A percentile compares a stretch with the other conserved stretches of the same genome.
These are phyloP conservation scores for Phascolomyces articulosus DNA, from an alignment of 371 early-diverging fungal species.

Conservation along the genomic window DNA sequence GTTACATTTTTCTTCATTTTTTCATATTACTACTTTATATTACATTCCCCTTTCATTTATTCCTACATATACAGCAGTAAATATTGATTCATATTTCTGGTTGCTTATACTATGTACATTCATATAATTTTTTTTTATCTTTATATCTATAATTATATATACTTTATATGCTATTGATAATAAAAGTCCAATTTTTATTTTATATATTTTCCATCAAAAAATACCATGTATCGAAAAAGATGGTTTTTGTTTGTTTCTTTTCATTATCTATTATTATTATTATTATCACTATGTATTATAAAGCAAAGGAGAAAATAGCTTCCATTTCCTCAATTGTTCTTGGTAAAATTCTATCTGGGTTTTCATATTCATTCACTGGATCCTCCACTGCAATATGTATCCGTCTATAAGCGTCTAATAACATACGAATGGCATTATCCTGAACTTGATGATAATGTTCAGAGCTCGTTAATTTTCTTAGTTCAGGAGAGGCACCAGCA, in stretches of 20 bases:
- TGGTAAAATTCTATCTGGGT: constrained; percentile 64
- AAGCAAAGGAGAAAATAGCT: constrained; percentile 59
- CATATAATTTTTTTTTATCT: no score
- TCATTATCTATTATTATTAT: not conserved
- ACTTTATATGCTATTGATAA: no score
- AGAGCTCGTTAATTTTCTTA: constrained; percentile 48
- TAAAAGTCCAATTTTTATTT: no score
- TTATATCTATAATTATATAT: no score
- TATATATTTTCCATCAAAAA: no score
- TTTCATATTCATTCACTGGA: constrained; percentile 66
- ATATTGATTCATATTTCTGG: no score
- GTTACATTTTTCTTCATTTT: no score
- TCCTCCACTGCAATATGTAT: constrained; percentile 65
- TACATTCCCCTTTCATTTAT: no score
- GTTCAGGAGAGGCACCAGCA: constrained; percentile 54
- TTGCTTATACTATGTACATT: no score
- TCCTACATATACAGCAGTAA: no score
- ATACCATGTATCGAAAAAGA: no score
- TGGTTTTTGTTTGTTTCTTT: not conserved
- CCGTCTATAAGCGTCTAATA: constrained; percentile 67
- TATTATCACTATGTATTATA: constrained; percentile 15
- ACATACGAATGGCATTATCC: constrained; percentile 46
- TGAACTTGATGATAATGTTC: constrained; percentile 46
- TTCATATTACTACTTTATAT: no score
- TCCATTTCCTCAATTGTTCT: constrained; percentile 81